A percentile compares a stretch with the other conserved stretches of the same genome.
Conservation (phyloP, 805 yeast genomes). For the Cyberlindnera japonica region DNA sequence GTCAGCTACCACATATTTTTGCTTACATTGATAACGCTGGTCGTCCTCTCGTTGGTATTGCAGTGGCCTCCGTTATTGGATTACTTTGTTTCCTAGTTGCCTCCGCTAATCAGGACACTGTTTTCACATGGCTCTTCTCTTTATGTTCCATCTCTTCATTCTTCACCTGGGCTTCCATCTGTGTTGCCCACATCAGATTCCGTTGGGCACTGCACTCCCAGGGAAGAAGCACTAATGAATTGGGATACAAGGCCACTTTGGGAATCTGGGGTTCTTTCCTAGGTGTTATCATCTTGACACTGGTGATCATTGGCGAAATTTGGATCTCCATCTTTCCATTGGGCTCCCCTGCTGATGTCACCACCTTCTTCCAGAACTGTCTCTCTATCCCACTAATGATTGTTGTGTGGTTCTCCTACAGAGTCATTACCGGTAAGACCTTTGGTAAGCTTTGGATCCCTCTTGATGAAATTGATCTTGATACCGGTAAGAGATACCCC, state of each 20-base stretch:
- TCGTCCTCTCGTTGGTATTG: slow-evolving; percentile 60
- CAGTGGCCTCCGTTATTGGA: slow-evolving; percentile 50
- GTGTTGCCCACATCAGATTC: slow-evolving; percentile 57
- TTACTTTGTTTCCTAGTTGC: slow-evolving; percentile 56
- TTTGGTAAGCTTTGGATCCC: slow-evolving; percentile 38
- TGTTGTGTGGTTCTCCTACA: slow-evolving; percentile 31
- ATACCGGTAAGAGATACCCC: slow-evolving; percentile 61
- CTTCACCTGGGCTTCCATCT: slow-evolving; percentile 62
- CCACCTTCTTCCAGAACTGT: slow-evolving; percentile 37
- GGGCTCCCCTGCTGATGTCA: slow-evolving; percentile 29
- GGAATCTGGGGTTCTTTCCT: slow-evolving; percentile 66
- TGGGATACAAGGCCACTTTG: slow-evolving; percentile 59
- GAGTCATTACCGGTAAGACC: slow-evolving; percentile 35
- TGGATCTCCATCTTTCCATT: slow-evolving; percentile 79
- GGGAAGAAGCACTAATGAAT: slow-evolving; percentile 65
- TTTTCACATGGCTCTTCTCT: slow-evolving; percentile 63
- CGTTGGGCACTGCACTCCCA: slow-evolving; percentile 59
- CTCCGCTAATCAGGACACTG: slow-evolving; percentile 45
- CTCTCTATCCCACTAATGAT: slow-evolving; percentile 36
- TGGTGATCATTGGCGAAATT: slow-evolving; percentile 71
- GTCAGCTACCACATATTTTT: slow-evolving; percentile 54
- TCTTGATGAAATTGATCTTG: slow-evolving; percentile 51
- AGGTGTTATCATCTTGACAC: slow-evolving; percentile 52
- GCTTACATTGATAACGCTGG: slow-evolving; percentile 66
- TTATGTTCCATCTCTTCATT: slow-evolving; percentile 57